Evolutionary conservation across 352 stramenopile species (phyloP).

Genomic region (Phytophthora idaei): DNA sequence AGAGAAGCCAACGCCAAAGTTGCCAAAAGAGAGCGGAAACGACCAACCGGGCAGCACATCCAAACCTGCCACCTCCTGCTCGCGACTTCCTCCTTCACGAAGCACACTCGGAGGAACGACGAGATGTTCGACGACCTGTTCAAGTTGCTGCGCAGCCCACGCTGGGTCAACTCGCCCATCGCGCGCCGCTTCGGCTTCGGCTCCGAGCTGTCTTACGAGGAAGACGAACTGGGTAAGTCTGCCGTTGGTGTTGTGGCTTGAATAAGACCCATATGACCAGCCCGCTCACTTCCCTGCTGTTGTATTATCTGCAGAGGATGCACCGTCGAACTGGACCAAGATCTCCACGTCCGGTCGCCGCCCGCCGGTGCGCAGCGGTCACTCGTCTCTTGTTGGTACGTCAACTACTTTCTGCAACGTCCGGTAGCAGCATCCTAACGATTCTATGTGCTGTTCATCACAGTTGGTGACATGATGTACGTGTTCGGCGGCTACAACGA

Average conservation of each 20-base stretch:
- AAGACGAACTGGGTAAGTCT: conserved; percentile 54
- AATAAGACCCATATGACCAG: background rate
- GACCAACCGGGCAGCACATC: conserved; percentile 26
- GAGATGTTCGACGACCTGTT: conserved; percentile 74
- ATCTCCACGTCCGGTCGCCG: conserved; percentile 70
- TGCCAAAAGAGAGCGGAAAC: conserved; percentile 29
- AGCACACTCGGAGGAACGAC: conserved; percentile 6
- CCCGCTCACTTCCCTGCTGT: conserved; percentile 1
- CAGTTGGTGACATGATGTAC: conserved; percentile 82
- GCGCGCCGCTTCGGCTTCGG: conserved; percentile 73
- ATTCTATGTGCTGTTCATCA: background rate
- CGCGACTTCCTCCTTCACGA: conserved; percentile 6
- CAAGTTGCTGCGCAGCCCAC: conserved; percentile 84
- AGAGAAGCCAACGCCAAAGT: conserved; percentile 24
- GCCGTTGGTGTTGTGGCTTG: background rate
- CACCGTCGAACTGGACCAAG: conserved; percentile 77
- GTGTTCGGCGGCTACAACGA: conserved; percentile 88
- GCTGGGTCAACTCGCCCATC: conserved; percentile 79
- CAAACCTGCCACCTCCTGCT: conserved; percentile 26
- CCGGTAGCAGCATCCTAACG: background rate
- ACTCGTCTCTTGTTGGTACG: conserved; percentile 80
- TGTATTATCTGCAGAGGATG: conserved; percentile 36
- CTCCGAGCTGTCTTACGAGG: conserved; percentile 65
- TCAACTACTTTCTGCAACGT: background rate
- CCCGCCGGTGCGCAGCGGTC: conserved; percentile 75